phyloP scores from a whole-genome alignment of 345 rosid genomes.

The Murraya paniculata region DNA sequence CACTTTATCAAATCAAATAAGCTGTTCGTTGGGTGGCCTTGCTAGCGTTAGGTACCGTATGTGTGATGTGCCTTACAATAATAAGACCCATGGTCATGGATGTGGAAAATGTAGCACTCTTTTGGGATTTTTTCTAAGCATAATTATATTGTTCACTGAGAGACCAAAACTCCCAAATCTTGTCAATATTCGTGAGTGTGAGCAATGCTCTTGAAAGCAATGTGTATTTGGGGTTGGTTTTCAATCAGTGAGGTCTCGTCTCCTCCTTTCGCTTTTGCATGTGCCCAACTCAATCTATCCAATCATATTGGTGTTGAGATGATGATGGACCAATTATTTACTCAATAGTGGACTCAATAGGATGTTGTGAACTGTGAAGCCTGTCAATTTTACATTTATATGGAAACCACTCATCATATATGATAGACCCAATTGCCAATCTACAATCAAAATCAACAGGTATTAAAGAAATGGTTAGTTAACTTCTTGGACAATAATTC shows the following conservation, averaged over 20 bases:
- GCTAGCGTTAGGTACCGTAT: not conserved
- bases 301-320: not conserved
- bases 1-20: not conserved
- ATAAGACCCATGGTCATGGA: too few species aligned
- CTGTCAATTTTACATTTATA: not conserved
- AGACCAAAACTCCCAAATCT: not conserved
- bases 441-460: not conserved
- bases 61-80: too few species aligned
- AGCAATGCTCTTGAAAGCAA: not conserved
- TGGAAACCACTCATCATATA: too few species aligned
- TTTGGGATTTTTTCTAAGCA: not conserved
- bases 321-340: not conserved
- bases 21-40: not conserved
- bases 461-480: not conserved
- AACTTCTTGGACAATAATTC: not conserved
- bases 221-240: not conserved
- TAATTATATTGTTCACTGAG: not conserved
- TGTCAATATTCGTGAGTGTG: not conserved
- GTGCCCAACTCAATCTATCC: not conserved
- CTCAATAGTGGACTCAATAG: not conserved
- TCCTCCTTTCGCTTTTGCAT: not conserved
- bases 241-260: not conserved
- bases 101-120: not conserved
- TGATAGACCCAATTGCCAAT: not conserved
- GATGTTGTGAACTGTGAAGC: not conserved